A percentile compares a stretch with the other conserved stretches of the same genome.
These are phyloP conservation scores for Solanum ossicruentum DNA, from an alignment of 257 asterid species.

Conservation along the genomic window DNA sequence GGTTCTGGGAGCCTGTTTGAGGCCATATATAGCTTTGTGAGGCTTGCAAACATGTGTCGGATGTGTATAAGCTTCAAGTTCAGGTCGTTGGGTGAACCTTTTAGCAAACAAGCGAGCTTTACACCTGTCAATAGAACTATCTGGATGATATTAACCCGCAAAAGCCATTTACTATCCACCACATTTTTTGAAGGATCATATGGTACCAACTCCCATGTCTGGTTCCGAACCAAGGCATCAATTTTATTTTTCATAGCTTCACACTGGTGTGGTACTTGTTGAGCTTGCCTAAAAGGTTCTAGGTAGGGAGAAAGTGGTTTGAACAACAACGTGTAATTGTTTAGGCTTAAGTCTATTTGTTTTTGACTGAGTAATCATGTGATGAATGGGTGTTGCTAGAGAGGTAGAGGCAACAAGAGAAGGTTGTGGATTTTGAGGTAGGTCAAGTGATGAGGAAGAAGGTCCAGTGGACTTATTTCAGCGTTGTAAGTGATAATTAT, in stretches of 20 bases:
- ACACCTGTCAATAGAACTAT: background rate
- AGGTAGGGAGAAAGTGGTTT: background rate
- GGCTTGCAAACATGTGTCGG: background rate
- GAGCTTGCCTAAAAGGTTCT: background rate
- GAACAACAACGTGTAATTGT: background rate
- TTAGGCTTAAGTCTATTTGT: background rate
- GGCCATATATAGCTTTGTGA: background rate
- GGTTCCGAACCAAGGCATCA: too few species aligned
- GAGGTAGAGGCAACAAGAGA: background rate
- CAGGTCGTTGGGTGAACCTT: background rate
- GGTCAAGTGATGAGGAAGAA: background rate
- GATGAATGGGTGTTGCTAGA: background rate
- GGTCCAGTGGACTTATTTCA: background rate
- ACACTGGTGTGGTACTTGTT: too few species aligned
- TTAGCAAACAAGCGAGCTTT: background rate
- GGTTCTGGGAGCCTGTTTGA: background rate
- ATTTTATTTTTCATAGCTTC: too few species aligned
- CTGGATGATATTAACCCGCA: background rate
- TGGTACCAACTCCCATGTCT: too few species aligned
- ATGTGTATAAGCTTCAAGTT: background rate
- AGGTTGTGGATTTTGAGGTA: too few species aligned
- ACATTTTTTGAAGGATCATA: too few species aligned
- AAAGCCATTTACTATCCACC: background rate
- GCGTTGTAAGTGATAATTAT: background rate
- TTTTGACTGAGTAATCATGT: background rate